Conservation (phyloP, 1,139 yeast species). For the Magnusiomyces ingens region DNA sequence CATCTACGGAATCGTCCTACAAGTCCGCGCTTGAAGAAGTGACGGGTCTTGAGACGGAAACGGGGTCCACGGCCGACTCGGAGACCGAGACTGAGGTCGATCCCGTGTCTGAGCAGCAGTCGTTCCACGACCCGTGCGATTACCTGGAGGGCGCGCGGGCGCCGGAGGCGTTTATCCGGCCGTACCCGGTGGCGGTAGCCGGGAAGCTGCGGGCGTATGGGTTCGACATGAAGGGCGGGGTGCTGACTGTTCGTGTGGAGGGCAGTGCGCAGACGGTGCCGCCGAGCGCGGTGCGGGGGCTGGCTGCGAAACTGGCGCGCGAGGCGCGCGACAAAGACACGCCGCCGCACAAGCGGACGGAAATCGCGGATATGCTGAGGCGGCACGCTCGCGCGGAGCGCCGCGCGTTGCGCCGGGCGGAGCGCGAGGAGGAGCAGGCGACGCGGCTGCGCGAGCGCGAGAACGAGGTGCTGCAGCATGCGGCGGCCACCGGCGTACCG, state of each 20-base stretch:
- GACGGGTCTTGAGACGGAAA: constrained; percentile 8
- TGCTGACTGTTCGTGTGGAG: constrained; percentile 26
- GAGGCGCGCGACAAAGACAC: not conserved
- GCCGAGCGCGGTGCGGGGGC: not conserved
- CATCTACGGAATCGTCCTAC: too few relatives aligned
- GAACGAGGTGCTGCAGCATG: too few relatives aligned
- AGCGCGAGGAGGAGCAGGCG: too few relatives aligned
- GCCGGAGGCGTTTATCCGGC: constrained; percentile 33
- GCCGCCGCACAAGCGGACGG: constrained; percentile 12
- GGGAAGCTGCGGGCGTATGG: constrained; percentile 26
- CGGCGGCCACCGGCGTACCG: too few relatives aligned
- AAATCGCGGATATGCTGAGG: too few relatives aligned
- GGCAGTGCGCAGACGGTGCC: constrained; percentile 14
- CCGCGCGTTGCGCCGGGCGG: too few relatives aligned
- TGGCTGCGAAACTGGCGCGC: too few relatives aligned
- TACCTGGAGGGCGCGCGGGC: constrained; percentile 30
- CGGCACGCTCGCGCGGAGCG: too few relatives aligned
- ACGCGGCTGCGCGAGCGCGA: too few relatives aligned
- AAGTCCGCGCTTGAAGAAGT: not conserved
- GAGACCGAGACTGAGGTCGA: too few relatives aligned
- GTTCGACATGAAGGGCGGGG: constrained; percentile 28
- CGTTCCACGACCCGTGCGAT: constrained; percentile 12
- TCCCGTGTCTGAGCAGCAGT: too few relatives aligned
- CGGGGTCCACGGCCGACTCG: not conserved
- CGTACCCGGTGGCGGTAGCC: constrained; percentile 30